These are phyloP conservation scores for Xylaria sp. DNA, from an alignment of 2,329 filamentous ascomycete species.

Conservation along the genomic window DNA sequence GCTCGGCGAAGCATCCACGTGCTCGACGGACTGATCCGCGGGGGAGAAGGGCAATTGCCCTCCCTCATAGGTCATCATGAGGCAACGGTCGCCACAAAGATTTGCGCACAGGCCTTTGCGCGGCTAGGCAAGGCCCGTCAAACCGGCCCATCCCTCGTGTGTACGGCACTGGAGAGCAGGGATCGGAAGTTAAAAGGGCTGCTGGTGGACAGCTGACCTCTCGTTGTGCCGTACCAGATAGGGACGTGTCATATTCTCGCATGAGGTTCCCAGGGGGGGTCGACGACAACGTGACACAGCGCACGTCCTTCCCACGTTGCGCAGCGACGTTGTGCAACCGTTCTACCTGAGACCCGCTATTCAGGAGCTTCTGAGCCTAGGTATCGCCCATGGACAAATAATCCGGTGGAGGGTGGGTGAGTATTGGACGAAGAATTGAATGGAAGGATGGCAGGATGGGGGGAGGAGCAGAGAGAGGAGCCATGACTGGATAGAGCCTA, in stretches of 20 bases:
- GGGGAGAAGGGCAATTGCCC: slow-evolving; percentile 23
- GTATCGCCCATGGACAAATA: slow-evolving; percentile 7
- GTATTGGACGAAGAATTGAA: background rate
- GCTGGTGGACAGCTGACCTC: slow-evolving; percentile 34
- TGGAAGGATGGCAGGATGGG: slow-evolving; percentile 5
- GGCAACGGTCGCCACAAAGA: slow-evolving; percentile 27
- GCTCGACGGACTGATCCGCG: slow-evolving; percentile 24
- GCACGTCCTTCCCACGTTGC: slow-evolving; percentile 36
- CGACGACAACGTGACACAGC: slow-evolving; percentile 34
- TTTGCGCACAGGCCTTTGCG: slow-evolving; percentile 33
- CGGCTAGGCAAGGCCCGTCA: slow-evolving; percentile 28
- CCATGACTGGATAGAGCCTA: slow-evolving; percentile 26
- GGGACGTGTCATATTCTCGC: slow-evolving; percentile 32
- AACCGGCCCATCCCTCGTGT: slow-evolving; percentile 19
- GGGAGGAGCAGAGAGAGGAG: slow-evolving; percentile 17
- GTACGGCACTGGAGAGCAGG: slow-evolving; percentile 20
- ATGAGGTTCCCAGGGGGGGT: slow-evolving; percentile 31
- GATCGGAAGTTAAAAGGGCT: slow-evolving; percentile 27
- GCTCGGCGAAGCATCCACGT: slow-evolving; percentile 30
- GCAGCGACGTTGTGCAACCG: slow-evolving; percentile 35
- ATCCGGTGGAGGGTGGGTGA: slow-evolving; percentile 18
- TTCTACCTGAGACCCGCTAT: slow-evolving; percentile 20
- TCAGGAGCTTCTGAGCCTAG: slow-evolving; percentile 27
- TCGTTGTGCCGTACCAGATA: slow-evolving; percentile 30
- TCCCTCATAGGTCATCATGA: slow-evolving; percentile 26